phyloP scores from a whole-genome alignment of 108 stramenopile species.

The Cyclotella cryptica region DNA sequence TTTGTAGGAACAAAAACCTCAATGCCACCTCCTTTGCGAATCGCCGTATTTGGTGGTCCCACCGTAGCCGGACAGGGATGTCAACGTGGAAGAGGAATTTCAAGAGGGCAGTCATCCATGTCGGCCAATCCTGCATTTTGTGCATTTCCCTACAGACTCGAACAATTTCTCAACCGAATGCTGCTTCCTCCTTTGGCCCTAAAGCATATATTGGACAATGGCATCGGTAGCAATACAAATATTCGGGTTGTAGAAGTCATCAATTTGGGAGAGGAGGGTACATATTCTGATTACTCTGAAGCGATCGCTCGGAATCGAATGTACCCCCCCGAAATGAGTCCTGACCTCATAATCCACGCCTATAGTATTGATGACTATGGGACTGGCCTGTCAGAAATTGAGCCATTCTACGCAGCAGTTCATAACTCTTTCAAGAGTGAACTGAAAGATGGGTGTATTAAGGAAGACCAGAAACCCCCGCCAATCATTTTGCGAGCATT shows the following conservation, averaged over 20 bases:
- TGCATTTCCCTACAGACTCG: constrained; percentile 55
- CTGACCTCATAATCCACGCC: constrained; percentile 53
- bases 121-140: constrained; percentile 55
- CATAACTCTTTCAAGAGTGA: constrained; percentile 6
- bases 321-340: constrained; percentile 39
- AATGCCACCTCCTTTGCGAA: constrained; percentile 50
- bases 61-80: constrained; percentile 51
- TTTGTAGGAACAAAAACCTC: background rate
- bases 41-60: constrained; percentile 56
- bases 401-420: constrained; percentile 30
- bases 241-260: constrained; percentile 48
- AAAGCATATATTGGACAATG: constrained; percentile 15
- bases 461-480: constrained; percentile 47
- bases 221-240: constrained; percentile 6
- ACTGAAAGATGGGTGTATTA: constrained; percentile 25
- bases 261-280: constrained; percentile 53
- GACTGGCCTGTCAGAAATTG: constrained; percentile 24
- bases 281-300: constrained; percentile 46
- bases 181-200: constrained; percentile 36
- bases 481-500: constrained; percentile 41
- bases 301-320: constrained; percentile 52
- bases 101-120: constrained; percentile 36
- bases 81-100: constrained; percentile 36
- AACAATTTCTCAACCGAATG: constrained; percentile 50
- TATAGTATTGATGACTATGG: constrained; percentile 50